Base-by-base conservation (phyloP, 352 stramenopile species). In the Globisporangium heterothallicum region DNA sequence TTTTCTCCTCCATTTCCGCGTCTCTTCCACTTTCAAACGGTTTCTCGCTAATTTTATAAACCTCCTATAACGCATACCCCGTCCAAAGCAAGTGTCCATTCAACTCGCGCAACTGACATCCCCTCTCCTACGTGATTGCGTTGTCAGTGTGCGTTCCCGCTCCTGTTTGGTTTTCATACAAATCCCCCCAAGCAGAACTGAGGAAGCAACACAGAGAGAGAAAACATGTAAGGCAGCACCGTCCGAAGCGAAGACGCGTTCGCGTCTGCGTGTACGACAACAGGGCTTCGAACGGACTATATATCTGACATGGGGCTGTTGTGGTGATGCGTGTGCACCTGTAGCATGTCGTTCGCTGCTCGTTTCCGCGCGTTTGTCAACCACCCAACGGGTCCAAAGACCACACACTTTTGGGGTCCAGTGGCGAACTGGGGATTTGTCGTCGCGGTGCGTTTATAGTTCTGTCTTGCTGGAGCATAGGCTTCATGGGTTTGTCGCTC, bases 351-450 rank as follows among this genome's bases (percentile, higher is more conserved):
- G 63, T 73, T 79, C 44, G 41, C 47, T 40, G 63, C 72, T 63
- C 65, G 73, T 61, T 59, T 88, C 52, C 73, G 74, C 35, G 62
- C 72, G 49, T 92, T 92, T 52, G 62, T 92, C 44, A 89, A 90
- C 65, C 77, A 78, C 64, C 79, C 80, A 18, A 92, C 81, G 53
- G 83, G 83, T 27, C 82, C 81, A 24, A 92, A 90, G 73, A 94
- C 83, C 21, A 92, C 82, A 32, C 83, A 94, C 60, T 95, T 95
- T 64, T 95, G 84, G 85, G 85, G 85, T 0, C 85, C 85, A 3
- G 72, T 95, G 4, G 82, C 82, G 42, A 95, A 95, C 69, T 95
- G 85, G 85, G 85, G 85, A 54, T 92, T 95, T 41, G 84, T 94
- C 29, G 50, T 86, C 42, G 84, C 85, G 12, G 83, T 93, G 72